Base-by-base conservation (phyloP, 768 basidiomycete genomes). In the Stropharia rugosoannulata region DNA sequence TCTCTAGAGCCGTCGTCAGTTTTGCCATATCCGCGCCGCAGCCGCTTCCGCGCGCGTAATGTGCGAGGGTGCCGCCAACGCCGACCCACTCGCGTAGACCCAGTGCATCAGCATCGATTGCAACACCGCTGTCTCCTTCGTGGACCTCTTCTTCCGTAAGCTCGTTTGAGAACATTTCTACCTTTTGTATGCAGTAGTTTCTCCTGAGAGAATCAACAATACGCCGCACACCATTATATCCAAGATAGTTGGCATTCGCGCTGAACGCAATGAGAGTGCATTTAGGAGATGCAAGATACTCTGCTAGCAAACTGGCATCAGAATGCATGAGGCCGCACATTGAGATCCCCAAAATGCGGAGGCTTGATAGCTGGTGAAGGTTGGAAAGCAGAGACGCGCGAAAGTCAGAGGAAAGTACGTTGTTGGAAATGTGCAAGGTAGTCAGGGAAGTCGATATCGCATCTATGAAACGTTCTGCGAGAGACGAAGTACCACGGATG, bases 211-310 rank as follows among this genome's bases (percentile, higher is more conserved):
- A 54, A 10, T 50, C 27, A 8, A 60, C 35, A 22, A 65, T 37
- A 6, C 41, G 19, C 39, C 55, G 53, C 16, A 63, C 16, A 8
- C 62, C 64, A 15, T 42, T 46, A 37, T 60, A 59, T 10, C 59
- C 55, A 46, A 65, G 52, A n/a, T 38, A 15, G 22, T 65, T 65
- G 27, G 55, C 62, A 38, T 45, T 65, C 12, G 60, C 62, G 10
- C 59, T 40, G 4, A 65, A 40, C 39, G 59, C 53, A 16, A 36
- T 42, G 11, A 64, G 42, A n/a, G 44, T 55, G 43, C 63, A 64
- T 13, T 15, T 55, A 18, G 25, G 27, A 40, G 51, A n/a, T 4
- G 40, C 40, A 22, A 65, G 55, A 22, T 62, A 62, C 1, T 11
- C 12, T 0, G 58, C 54, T 1, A 65, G 39, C 1, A 52, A 36